Conservation (phyloP, 148 eudicot genomes). For the Cornus suecica region DNA sequence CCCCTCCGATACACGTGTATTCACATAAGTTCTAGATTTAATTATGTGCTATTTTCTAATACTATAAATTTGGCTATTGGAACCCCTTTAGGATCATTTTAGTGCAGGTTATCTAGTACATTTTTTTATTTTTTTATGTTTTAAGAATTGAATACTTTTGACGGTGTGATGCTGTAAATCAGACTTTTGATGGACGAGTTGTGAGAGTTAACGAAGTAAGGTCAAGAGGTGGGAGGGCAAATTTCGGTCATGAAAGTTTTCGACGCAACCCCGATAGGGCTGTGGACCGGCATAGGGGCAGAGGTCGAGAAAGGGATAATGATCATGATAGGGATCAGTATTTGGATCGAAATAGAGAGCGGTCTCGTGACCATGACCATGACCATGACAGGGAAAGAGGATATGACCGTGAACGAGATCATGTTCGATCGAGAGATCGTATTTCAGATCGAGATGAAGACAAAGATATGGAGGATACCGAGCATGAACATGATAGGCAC, state of each 20-base stretch:
- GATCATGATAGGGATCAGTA: slow-evolving; percentile 35
- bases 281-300: slow-evolving; percentile 41
- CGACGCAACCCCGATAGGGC: slow-evolving; percentile 45
- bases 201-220: slow-evolving; percentile 85
- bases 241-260: slow-evolving; percentile 50
- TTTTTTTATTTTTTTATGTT: no score
- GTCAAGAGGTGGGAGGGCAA: slow-evolving; percentile 57
- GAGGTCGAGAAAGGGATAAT: slow-evolving; percentile 46
- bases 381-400: slow-evolving; percentile 39
- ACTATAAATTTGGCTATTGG: neutral
- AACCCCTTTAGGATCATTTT: neutral
- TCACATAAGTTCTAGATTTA: no score
- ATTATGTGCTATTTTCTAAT: neutral
- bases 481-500: slow-evolving; percentile 37
- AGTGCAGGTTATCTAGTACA: neutral
- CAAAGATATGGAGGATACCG: slow-evolving; percentile 26
- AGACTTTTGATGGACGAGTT: slow-evolving; percentile 79
- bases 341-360: slow-evolving; percentile 35
- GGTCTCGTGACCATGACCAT: slow-evolving; percentile 42
- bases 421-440: slow-evolving; percentile 35
- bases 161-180: slow-evolving; percentile 15
- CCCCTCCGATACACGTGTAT: neutral
- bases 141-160: neutral
- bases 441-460: slow-evolving; percentile 31
- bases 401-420: slow-evolving; percentile 27